phyloP scores from a whole-genome alignment of 2,329 filamentous ascomycete species.

The Calonectria naviculata region DNA sequence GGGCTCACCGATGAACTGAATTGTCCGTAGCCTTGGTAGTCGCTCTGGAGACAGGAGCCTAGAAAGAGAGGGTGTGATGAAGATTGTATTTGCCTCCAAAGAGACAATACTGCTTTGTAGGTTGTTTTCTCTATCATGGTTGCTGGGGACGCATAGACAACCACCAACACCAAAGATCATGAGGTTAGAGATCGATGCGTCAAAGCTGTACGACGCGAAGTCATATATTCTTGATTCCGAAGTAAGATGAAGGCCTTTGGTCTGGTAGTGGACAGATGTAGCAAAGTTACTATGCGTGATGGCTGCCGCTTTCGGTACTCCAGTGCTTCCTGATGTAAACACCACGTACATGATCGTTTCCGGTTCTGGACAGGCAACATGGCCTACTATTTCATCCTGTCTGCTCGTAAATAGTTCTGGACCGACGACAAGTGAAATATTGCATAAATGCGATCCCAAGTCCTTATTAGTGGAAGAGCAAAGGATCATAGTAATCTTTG shows the following conservation, averaged over 20 bases:
- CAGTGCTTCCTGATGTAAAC: background rate
- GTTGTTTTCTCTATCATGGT: background rate
- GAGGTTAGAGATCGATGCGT: background rate
- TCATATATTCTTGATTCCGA: background rate
- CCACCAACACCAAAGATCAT: background rate
- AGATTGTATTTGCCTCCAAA: background rate
- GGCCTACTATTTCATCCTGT: too few relatives aligned
- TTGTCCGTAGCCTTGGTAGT: background rate
- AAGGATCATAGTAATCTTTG: background rate
- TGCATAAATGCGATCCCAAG: background rate
- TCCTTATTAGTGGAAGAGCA: background rate
- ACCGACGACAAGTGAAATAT: background rate
- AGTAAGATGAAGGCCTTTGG: too few relatives aligned
- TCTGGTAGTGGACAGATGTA: background rate
- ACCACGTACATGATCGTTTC: background rate
- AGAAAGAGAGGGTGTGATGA: conserved; percentile 1
- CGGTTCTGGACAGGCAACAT: too few relatives aligned
- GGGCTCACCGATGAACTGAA: background rate
- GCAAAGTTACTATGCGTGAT: background rate
- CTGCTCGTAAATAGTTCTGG: too few relatives aligned
- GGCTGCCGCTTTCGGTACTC: background rate
- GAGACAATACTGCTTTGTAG: background rate
- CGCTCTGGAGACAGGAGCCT: background rate
- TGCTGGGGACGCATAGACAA: background rate
- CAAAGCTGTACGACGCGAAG: background rate